phyloP scores from a whole-genome alignment of 371 early-diverging fungal species.

The Actinomortierella wolfii region DNA sequence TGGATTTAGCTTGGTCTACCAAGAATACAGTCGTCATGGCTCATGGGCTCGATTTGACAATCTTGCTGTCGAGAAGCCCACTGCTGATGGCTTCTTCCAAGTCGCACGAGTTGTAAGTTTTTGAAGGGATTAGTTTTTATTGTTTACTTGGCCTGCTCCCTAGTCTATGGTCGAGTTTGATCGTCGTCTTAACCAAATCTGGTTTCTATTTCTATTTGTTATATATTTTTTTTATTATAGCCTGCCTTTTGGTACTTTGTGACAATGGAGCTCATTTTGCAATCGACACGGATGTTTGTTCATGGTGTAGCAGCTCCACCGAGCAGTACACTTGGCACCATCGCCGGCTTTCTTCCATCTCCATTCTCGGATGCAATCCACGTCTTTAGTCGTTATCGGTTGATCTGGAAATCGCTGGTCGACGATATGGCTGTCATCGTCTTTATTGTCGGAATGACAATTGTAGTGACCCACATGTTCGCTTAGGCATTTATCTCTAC shows the following conservation, averaged over 20 bases:
- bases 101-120: slow-evolving; percentile 30
- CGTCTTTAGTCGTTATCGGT: slow-evolving; percentile 60
- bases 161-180: neutral
- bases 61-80: slow-evolving; percentile 44
- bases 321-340: slow-evolving; percentile 48
- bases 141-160: neutral
- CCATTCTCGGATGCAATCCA: slow-evolving; percentile 55
- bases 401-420: slow-evolving; percentile 60
- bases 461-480: slow-evolving; percentile 34
- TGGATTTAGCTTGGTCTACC: slow-evolving; percentile 54
- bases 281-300: slow-evolving; percentile 56
- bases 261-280: slow-evolving; percentile 57
- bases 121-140: neutral
- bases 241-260: slow-evolving; percentile 71
- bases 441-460: slow-evolving; percentile 59
- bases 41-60: slow-evolving; percentile 34
- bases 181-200: too few relatives aligned
- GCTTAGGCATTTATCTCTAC: slow-evolving; percentile 10
- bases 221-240: slow-evolving; percentile 21
- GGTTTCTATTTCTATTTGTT: too few relatives aligned
- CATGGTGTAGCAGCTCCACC: slow-evolving; percentile 55
- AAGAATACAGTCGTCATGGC: slow-evolving; percentile 48
- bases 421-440: slow-evolving; percentile 61
- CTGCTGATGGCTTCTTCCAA: slow-evolving; percentile 45
- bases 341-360: slow-evolving; percentile 57